These are phyloP conservation scores for Naumovozyma castellii DNA, from an alignment of 805 yeast species.

Conservation along the genomic window DNA sequence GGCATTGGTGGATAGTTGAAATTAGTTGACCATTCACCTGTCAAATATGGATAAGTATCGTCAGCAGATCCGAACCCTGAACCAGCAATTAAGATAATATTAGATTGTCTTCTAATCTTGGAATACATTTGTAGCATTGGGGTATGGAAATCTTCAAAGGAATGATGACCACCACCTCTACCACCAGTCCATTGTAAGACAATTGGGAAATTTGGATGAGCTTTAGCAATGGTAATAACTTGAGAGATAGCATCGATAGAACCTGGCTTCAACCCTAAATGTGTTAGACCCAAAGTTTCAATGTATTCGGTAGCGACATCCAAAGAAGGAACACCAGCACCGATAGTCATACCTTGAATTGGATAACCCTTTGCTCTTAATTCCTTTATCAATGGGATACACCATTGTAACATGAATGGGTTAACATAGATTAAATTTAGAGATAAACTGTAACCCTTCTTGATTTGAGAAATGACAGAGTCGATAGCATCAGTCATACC, in stretches of 20 bases:
- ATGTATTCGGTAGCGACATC: constrained; percentile 97
- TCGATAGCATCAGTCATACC: constrained; percentile 69
- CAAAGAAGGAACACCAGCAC: constrained; percentile 98
- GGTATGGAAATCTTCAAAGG: constrained; percentile 97
- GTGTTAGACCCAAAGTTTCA: constrained; percentile 82
- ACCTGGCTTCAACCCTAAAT: constrained; percentile 96
- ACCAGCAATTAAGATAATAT: constrained; percentile 89
- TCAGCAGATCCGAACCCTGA: constrained; percentile 97
- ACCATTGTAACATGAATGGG: constrained; percentile 98
- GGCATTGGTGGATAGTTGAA: constrained; percentile 98
- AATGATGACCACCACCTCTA: constrained; percentile 99
- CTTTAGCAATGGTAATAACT: constrained; percentile 82
- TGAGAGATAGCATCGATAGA: constrained; percentile 86
- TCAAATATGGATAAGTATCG: constrained; percentile 93
- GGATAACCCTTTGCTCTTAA: constrained; percentile 91
- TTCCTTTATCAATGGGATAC: constrained; percentile 86
- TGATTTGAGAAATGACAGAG: constrained; percentile 55
- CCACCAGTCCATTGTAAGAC: constrained; percentile 99
- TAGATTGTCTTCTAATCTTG: constrained; percentile 81
- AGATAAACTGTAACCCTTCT: constrained; percentile 86
- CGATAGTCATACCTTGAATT: constrained; percentile 89
- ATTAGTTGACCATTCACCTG: constrained; percentile 89
- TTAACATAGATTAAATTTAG: constrained; percentile 89
- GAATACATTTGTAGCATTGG: constrained; percentile 94
- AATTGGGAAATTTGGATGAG: constrained; percentile 93